A percentile compares a stretch with the other conserved stretches of the same genome.
These are phyloP conservation scores for Amorphotheca resinae DNA, from an alignment of 495 filamentous ascomycete species.

Conservation along the genomic window DNA sequence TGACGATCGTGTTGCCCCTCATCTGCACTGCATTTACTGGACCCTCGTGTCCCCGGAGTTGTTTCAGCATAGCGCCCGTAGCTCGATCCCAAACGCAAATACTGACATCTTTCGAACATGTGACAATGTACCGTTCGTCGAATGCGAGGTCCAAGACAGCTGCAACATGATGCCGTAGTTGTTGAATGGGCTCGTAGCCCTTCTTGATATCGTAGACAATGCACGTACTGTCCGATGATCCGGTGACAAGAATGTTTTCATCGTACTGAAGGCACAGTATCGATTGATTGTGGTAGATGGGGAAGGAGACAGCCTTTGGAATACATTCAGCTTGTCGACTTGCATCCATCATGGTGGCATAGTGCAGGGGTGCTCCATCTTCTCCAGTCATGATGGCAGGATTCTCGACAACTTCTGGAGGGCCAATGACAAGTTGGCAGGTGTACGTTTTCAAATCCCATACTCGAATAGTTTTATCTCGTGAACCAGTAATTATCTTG, in stretches of 20 bases:
- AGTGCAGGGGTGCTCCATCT: conserved; percentile 31
- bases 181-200: conserved; percentile 63
- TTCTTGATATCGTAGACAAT: conserved; percentile 79
- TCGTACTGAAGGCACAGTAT: conserved; percentile 95
- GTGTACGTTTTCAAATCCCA: conserved; percentile 85
- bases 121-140: conserved; percentile 82
- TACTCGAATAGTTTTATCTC: conserved; percentile 86
- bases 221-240: conserved; percentile 82
- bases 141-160: conserved; percentile 91
- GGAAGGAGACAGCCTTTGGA: conserved; percentile 35
- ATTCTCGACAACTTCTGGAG: conserved; percentile 35
- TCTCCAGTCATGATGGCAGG: conserved; percentile 30
- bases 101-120: conserved; percentile 85
- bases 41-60: conserved; percentile 69
- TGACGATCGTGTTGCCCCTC: conserved; percentile 80
- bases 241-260: conserved; percentile 81
- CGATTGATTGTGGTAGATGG: conserved; percentile 65
- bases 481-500: conserved; percentile 93
- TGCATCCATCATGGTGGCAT: conserved; percentile 30
- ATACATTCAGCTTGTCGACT: conserved; percentile 27
- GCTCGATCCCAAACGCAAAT: conserved; percentile 88
- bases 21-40: conserved; percentile 95
- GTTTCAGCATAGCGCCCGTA: conserved; percentile 58
- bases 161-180: conserved; percentile 63
- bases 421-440: conserved; percentile 68